These are phyloP conservation scores for Platanus orientalis DNA, from an alignment of 164 flowering plant species.

Conservation along the genomic window DNA sequence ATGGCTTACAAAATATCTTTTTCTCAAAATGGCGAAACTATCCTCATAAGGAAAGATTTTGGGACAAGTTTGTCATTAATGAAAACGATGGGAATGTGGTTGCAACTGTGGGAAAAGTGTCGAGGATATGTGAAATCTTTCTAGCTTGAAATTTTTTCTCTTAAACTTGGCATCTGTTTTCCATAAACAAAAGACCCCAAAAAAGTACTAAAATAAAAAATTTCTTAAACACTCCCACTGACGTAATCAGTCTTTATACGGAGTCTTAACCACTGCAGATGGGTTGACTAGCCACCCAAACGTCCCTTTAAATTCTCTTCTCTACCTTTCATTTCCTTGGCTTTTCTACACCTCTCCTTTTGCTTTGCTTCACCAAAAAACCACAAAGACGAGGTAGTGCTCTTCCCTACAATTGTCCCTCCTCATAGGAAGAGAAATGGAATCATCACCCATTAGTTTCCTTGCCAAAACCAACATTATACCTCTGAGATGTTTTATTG, in stretches of 20 bases:
- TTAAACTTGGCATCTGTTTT: conserved; percentile 7
- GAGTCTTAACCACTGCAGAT: conserved; percentile 23
- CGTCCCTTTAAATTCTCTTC: conserved; percentile 50
- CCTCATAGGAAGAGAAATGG: conserved; percentile 14
- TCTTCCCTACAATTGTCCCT: conserved; percentile 2
- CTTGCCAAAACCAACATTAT: conserved; percentile 23
- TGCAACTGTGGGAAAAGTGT: neutral
- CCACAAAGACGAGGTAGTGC: neutral
- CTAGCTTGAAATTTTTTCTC: conserved; percentile 9
- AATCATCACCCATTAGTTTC: conserved; percentile 10
- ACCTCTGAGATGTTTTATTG: conserved; percentile 26
- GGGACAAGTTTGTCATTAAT: conserved; percentile 8
- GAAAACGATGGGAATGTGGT: conserved; percentile 14
- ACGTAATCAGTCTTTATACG: conserved; percentile 37
- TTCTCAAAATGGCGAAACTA: conserved; percentile 1
- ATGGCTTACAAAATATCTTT: neutral
- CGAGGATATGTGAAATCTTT: neutral
- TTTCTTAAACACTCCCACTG: conserved; percentile 12
- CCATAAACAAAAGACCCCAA: conserved; percentile 12
- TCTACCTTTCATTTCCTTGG: conserved; percentile 27
- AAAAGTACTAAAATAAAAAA: conserved; percentile 6
- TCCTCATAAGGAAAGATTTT: conserved; percentile 5
- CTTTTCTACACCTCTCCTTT: conserved; percentile 31
- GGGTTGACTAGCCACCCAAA: conserved; percentile 48
- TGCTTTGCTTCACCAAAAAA: conserved; percentile 25